A percentile compares a stretch with the other conserved stretches of the same genome.
phyloP scores from a whole-genome alignment of 108 stramenopile genomes.

The Skeletonema menzelii region DNA sequence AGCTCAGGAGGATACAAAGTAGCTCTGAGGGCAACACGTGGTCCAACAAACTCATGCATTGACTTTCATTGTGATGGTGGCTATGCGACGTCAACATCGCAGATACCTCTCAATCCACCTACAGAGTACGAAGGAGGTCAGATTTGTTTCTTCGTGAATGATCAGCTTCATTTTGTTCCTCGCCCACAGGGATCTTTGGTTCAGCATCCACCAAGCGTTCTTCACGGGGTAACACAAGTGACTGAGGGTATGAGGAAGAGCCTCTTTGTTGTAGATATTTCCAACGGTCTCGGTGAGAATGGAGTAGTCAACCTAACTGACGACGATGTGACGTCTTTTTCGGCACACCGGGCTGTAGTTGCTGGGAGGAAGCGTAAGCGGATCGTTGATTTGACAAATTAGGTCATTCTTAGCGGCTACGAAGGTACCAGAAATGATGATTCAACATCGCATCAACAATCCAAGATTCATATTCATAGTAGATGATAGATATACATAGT shows the following conservation, averaged over 20 bases:
- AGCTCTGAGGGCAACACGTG: slow-evolving; percentile 36
- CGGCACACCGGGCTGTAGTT: not conserved
- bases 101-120: slow-evolving; percentile 41
- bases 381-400: too few relatives aligned
- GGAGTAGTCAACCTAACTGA: not conserved
- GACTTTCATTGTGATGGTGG: slow-evolving; percentile 46
- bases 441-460: too few relatives aligned
- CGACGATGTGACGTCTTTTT: not conserved
- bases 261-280: slow-evolving; percentile 14
- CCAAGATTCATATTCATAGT: too few relatives aligned
- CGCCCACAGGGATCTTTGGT: slow-evolving; percentile 36
- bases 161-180: slow-evolving; percentile 18
- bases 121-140: slow-evolving; percentile 42
- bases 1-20: slow-evolving; percentile 8
- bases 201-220: slow-evolving; percentile 32
- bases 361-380: too few relatives aligned
- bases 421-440: too few relatives aligned
- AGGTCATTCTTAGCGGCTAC: too few relatives aligned
- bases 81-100: slow-evolving; percentile 29
- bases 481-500: too few relatives aligned
- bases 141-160: slow-evolving; percentile 43
- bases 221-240: slow-evolving; percentile 43
- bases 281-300: slow-evolving; percentile 13
- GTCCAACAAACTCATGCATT: slow-evolving; percentile 43
- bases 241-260: slow-evolving; percentile 23